Evolutionary conservation across 306 rosid genomes (phyloP), one percentile per base, ranked within the genome.

Genomic region (Trichosanthes cucumerina): DNA sequence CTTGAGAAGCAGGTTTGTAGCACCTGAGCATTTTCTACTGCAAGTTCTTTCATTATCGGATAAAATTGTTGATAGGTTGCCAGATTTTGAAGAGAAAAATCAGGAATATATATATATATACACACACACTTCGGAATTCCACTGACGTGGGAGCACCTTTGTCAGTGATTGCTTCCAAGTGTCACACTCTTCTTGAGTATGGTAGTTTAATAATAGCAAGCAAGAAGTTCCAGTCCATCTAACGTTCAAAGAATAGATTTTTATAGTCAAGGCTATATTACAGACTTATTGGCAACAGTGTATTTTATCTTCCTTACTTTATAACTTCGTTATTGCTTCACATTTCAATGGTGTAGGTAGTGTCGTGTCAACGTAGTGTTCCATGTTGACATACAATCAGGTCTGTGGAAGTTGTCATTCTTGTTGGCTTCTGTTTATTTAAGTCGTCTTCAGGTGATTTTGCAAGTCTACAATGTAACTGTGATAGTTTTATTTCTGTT

Each of bases 1-100:
- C 60, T 75, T 57, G 78, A 79, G 81, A 76, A 78, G 81, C 81
- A 80, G 79, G 78, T 84, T 60, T 34, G 70, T 54, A 12, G 60
- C 60, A 58, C 56, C 23, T 28, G 13, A 59, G 41, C 14, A 3
- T 36, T 36, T 36, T 36, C 5, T 36, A 36, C 39, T 36, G 39
- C n/a, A n/a, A n/a, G n/a, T n/a, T n/a, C n/a, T n/a, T n/a, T n/a
- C n/a, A n/a, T n/a, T n/a, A n/a, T n/a, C n/a, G 6, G 19, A n/a
- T 71, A 38, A 57, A 53, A 16, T 59, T 56, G 58, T 57, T 47
- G 78, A 19, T 60, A 82, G 86, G 79, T 82, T 72, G 77, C 46
- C 16, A 78, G 60, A 81, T 52, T 81, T 62, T 65, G 52, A 52
- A 77, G 68, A 65, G 56, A 80, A 80, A 52, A 68, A 77, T 52